Evolutionary conservation across 2,329 filamentous ascomycete genomes (phyloP), one percentile per base, ranked within the genome.

Genomic region (Dactylonectria macrodidyma): DNA sequence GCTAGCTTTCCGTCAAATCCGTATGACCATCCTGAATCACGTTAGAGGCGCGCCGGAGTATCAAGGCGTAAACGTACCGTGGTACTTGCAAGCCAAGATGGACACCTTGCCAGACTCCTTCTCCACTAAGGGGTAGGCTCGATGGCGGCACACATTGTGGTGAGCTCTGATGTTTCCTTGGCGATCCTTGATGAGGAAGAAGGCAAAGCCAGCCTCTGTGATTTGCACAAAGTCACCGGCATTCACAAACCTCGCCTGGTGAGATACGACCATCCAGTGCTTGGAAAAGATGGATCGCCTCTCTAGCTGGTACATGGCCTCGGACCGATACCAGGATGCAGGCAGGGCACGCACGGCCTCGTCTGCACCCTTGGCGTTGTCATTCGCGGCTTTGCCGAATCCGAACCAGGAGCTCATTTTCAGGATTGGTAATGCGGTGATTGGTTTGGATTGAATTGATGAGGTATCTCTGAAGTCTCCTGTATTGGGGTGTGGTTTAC

Each of bases 301-400:
- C 72, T 90, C 88, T 0, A 89, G 84, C 71, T 89, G 82, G 68
- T 86, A 89, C 78, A 89, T 86, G 55, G 84, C 84, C n/a, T 80
- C 77, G 5, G 84, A 85, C 22, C 79, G 82, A 75, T 86, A 89
- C 87, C 87, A 89, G 10, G 68, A 67, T 44, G 73, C 65, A 0
- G 73, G 71, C 3, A 75, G 62, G 9, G 73, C 62, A 9, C 62
- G 51, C 9, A 56, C 44, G 3, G 57, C 55, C 41, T 33, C 26
- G 5, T 58, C 56, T 7, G 24, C 57, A 22, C 60, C 58, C 16
- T 68, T 46, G 30, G 41, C 33, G 34, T 64, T 60, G 22, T 19
- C 19, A 9, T 26, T 24, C 11, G 54, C 33, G 2, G 36, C 4
- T 10, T 60, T 65, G 41, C 61, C 55, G 44, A 65, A 65, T 47